Evolutionary conservation across 2,329 filamentous ascomycete genomes (phyloP).

Genomic region (Exophiala phaeomuriformis): DNA sequence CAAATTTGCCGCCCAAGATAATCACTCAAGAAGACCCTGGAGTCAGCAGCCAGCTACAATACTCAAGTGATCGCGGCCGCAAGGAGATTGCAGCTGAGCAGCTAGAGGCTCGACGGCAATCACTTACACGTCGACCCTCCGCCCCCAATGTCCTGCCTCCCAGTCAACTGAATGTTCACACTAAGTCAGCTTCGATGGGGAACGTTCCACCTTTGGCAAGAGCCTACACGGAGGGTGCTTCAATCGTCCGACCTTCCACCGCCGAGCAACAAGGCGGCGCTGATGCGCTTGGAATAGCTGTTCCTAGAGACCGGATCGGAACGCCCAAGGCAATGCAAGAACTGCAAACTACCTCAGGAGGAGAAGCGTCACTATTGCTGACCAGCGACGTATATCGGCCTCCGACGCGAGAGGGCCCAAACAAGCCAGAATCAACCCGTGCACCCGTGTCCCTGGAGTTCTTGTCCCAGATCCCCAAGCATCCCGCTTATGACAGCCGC

Average conservation of each 20-base stretch:
- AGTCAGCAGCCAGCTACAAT: conserved; percentile 18
- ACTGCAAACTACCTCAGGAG: conserved; percentile 45
- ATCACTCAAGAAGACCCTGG: conserved; percentile 3
- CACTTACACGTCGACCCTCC: conserved; percentile 70
- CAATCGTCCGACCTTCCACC: conserved; percentile 32
- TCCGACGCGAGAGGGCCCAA: conserved; percentile 27
- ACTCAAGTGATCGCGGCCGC: conserved; percentile 58
- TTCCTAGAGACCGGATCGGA: conserved; percentile 55
- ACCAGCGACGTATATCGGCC: conserved; percentile 34
- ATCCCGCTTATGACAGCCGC: conserved; percentile 24
- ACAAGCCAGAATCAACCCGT: conserved; percentile 14
- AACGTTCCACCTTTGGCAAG: conserved; percentile 30
- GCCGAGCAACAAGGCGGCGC: conserved; percentile 51
- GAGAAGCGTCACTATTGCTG: conserved; percentile 36
- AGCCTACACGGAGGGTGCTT: conserved; percentile 40
- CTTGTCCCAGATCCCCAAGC: conserved; percentile 23
- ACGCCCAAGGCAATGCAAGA: conserved; percentile 84
- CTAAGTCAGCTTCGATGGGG: conserved; percentile 34
- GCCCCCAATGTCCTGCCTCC: conserved; percentile 76
- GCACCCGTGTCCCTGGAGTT: conserved; percentile 16
- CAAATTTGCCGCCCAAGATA: background rate
- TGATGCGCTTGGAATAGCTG: conserved; percentile 4
- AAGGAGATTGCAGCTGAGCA: conserved; percentile 74
- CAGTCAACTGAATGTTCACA: conserved; percentile 39
- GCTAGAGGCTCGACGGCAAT: conserved; percentile 79